Evolutionary conservation across 345 rosid genomes (phyloP).

Genomic region (Eucalyptus cloeziana): DNA sequence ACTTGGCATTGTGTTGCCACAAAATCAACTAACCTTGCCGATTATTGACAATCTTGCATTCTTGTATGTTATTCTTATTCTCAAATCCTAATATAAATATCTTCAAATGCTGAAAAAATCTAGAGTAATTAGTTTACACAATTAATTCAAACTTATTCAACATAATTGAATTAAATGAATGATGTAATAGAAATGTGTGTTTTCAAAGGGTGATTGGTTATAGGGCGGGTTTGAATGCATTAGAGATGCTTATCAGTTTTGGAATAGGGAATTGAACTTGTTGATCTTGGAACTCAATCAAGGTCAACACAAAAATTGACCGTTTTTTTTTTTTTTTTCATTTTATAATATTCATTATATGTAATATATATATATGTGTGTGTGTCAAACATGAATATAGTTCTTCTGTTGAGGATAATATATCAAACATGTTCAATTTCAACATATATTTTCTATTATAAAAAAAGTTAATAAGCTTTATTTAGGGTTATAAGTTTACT

Average conservation of each 20-base stretch:
- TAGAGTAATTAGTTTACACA: neutral
- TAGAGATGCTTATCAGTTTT: accelerated
- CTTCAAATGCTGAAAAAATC: neutral
- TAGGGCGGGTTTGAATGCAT: neutral
- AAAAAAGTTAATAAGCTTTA: neutral
- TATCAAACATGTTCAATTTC: neutral
- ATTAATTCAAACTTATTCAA: neutral
- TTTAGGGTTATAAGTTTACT: neutral
- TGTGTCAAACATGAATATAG: neutral
- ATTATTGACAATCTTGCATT: neutral
- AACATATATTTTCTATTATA: neutral
- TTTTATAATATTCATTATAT: neutral
- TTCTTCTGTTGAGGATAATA: neutral
- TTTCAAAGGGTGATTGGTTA: neutral
- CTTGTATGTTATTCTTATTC: neutral
- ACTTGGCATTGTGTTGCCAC: neutral
- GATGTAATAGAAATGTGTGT: neutral
- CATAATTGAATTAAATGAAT: neutral
- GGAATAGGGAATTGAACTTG: accelerated
- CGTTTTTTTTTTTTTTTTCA: neutral
- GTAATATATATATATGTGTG: too few relatives aligned
- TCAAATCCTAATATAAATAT: neutral
- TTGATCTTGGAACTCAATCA: neutral
- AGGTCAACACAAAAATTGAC: accelerated
- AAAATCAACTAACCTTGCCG: neutral